Evolutionary conservation across 225 moss, liverwort and hornwort genomes (phyloP).

Genomic region (Straminergon stramineum): DNA sequence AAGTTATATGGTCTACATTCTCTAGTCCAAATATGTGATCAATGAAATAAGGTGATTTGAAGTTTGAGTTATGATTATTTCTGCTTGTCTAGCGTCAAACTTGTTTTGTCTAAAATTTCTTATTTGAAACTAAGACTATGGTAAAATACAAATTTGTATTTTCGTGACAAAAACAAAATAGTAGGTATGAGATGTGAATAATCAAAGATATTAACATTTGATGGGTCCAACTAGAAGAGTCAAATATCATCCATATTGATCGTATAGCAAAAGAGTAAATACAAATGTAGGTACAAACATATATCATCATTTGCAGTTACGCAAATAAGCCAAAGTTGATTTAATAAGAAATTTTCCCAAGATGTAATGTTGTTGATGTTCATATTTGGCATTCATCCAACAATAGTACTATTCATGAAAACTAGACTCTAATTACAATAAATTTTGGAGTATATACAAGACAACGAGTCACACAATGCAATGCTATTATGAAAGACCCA

Average conservation of each 20-base stretch:
- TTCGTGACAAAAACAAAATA: conserved; percentile 17
- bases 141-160: not conserved
- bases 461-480: not conserved
- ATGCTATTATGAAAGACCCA: not conserved
- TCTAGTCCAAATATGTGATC: too few species aligned
- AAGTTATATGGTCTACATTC: too few species aligned
- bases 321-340: not conserved
- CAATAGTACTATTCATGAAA: accelerated
- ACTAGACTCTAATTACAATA: not conserved
- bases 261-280: not conserved
- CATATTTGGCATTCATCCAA: not conserved
- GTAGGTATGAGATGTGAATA: conserved; percentile 15
- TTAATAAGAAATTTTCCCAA: too few species aligned
- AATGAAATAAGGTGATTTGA: too few species aligned
- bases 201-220: not conserved
- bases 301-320: not conserved
- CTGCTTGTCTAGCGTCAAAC: not conserved
- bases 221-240: conserved; percentile 11
- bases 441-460: not conserved
- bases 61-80: too few species aligned
- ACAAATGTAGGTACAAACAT: not conserved
- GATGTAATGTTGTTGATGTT: not conserved
- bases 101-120: not conserved
- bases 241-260: conserved; percentile 19
- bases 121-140: not conserved